Evolutionary conservation across 1,284 basidiomycete genomes (phyloP).

Genomic region (Grifola frondosa): DNA sequence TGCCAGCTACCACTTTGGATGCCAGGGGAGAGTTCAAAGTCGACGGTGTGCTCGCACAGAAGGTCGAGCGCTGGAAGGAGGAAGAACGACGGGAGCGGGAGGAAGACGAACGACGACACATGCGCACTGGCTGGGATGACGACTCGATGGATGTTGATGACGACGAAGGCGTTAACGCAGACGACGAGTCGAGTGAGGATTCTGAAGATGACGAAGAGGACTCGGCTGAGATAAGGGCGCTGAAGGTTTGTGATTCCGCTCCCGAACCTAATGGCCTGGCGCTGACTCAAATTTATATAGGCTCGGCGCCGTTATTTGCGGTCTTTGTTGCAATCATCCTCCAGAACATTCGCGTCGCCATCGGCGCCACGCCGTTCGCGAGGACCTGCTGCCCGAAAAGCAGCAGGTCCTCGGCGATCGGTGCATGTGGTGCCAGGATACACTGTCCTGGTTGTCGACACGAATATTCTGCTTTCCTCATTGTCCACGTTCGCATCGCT

Average conservation of each 20-base stretch:
- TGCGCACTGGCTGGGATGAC: slow-evolving; percentile 61
- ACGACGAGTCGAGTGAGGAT: slow-evolving; percentile 46
- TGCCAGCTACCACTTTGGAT: slow-evolving; percentile 31
- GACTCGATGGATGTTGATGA: slow-evolving; percentile 68
- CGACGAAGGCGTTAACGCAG: slow-evolving; percentile 37
- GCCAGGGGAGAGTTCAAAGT: slow-evolving; percentile 66
- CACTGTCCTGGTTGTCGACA: slow-evolving; percentile 90
- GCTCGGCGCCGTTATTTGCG: slow-evolving; percentile 68
- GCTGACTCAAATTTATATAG: slow-evolving; percentile 34
- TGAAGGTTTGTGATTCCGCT: slow-evolving; percentile 57
- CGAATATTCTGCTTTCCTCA: slow-evolving; percentile 88
- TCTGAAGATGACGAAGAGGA: slow-evolving; percentile 66
- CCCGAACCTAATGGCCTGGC: slow-evolving; percentile 7
- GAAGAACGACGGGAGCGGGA: slow-evolving; percentile 64
- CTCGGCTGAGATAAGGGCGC: slow-evolving; percentile 68
- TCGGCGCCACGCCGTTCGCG: slow-evolving; percentile 38
- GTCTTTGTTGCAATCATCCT: slow-evolving; percentile 50
- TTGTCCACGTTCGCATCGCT: slow-evolving; percentile 71
- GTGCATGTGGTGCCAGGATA: slow-evolving; percentile 81
- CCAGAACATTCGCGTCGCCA: slow-evolving; percentile 29
- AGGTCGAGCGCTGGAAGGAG: slow-evolving; percentile 70
- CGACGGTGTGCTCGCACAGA: slow-evolving; percentile 65
- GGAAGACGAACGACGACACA: slow-evolving; percentile 63
- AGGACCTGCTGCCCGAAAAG: slow-evolving; percentile 27
- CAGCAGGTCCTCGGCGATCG: slow-evolving; percentile 35